Base-by-base conservation (phyloP, 2,329 filamentous ascomycete genomes). In the Lachnellula suecica region DNA sequence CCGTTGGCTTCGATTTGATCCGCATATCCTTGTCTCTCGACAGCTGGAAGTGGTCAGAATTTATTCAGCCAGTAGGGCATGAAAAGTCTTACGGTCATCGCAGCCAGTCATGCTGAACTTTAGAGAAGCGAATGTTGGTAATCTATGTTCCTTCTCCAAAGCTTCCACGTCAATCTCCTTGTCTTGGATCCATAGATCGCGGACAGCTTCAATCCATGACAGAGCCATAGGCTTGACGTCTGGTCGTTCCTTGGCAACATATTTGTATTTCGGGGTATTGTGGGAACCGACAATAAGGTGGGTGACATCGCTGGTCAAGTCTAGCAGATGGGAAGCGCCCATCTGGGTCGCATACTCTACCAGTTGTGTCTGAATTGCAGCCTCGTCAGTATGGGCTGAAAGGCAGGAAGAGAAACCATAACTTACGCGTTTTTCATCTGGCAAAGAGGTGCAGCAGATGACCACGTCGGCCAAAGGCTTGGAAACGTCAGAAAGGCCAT, bases 241-340 rank as follows among this genome's bases (percentile, higher is more conserved):
- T 44, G 87, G 84, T 47, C 94, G 83, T 68, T 93, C 88, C 66
- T 87, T 89, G 49, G 93, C 94, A 65, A 97, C 93, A 76, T 96
- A 96, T 70, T 86, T 88, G 72, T 99, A 99, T 71, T 99, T 99
- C 45, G 88, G 84, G 1, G 93, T 97, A 68, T 93, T 83, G 64
- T 91, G 17, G 11, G 23, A 88, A 68, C 92, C 94, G 56, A 96
- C 90, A 58, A 99, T 82, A 43, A 99, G 84, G 74, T 99, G 94
- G 4, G 94, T 97, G 44, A 96, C 91, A 69, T 97, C 91, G 51
- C 89, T 89, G n/a, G 92, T 97, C 41, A 99, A 83, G 70, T 99
- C 92, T 70, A 91, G 88, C 64, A 89, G 91, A 77, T 96, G 89
- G 54, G 81, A 72, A 46, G 92, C 94, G 59, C 94, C 94, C 77